phyloP scores from a whole-genome alignment of 2,329 filamentous ascomycete genomes.

The Ceratocystiopsis sp. region DNA sequence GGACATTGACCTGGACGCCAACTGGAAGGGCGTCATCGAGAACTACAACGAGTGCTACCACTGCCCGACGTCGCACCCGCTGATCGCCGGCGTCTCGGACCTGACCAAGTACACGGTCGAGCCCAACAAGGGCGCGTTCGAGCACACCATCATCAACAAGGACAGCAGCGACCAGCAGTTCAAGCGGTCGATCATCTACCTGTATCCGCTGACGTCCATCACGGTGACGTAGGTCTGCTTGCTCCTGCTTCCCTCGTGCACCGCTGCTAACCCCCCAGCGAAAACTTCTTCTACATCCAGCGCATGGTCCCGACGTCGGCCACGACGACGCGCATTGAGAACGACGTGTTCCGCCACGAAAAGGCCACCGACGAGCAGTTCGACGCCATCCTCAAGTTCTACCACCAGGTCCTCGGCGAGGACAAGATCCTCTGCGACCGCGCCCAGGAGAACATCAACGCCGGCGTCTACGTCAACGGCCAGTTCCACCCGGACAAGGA shows the following conservation, averaged over 20 bases:
- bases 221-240: constrained; percentile 20
- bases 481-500: constrained; percentile 34
- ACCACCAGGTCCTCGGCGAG: constrained; percentile 32
- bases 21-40: constrained; percentile 25
- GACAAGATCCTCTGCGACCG: constrained; percentile 32
- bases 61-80: constrained; percentile 29
- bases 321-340: constrained; percentile 25
- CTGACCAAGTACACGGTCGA: constrained; percentile 25
- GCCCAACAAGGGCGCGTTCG: constrained; percentile 11
- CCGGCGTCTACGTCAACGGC: constrained; percentile 32
- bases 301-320: constrained; percentile 29
- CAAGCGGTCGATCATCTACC: constrained; percentile 19
- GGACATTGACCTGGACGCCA: constrained; percentile 19
- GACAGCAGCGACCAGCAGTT: constrained; percentile 4
- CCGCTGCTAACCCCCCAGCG: constrained; percentile 12
- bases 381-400: constrained; percentile 26
- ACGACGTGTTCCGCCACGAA: constrained; percentile 33
- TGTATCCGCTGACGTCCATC: constrained; percentile 22
- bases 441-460: constrained; percentile 32
- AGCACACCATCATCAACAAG: constrained; percentile 8
- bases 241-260: neutral
- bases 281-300: constrained; percentile 34
- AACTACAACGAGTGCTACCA: constrained; percentile 34
- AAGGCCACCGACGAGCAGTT: constrained; percentile 29
- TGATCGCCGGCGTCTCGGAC: constrained; percentile 25